Conservation (phyloP, 2,329 filamentous ascomycete species). For the Trematosphaeria pertusa region DNA sequence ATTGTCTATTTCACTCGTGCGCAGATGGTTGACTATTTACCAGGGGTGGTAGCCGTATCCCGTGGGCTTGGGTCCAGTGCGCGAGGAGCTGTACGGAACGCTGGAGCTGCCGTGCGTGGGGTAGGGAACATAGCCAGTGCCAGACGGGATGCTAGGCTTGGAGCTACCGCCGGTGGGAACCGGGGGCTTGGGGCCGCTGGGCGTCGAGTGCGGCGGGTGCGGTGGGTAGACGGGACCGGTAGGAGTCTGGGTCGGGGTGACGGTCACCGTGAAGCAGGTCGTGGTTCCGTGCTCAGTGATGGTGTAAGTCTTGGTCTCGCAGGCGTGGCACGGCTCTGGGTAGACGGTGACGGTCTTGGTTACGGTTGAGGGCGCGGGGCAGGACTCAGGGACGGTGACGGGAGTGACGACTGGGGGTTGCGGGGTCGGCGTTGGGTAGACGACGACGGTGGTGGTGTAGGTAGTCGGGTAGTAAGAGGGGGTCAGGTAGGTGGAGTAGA, state of each 20-base stretch:
- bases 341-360: constrained; percentile 27
- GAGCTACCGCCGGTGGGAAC: constrained; percentile 7
- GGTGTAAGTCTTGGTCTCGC: constrained; percentile 38
- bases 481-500: constrained; percentile 51
- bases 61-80: constrained; percentile 24
- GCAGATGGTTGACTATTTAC: no score
- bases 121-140: constrained; percentile 29
- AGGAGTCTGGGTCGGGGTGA: constrained; percentile 12
- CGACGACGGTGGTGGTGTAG: constrained; percentile 35
- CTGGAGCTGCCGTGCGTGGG: constrained; percentile 24
- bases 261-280: constrained; percentile 33
- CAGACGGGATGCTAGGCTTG: constrained; percentile 10
- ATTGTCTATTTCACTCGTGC: background rate
- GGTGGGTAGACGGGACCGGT: constrained; percentile 13
- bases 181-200: constrained; percentile 2
- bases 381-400: constrained; percentile 16
- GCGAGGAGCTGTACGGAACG: constrained; percentile 16
- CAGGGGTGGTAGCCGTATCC: constrained; percentile 10
- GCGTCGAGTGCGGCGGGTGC: constrained; percentile 1
- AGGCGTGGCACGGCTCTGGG: constrained; percentile 19
- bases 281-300: constrained; percentile 30
- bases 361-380: constrained; percentile 38
- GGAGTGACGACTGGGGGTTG: constrained; percentile 16
- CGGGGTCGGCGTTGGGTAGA: constrained; percentile 16
- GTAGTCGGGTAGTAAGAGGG: constrained; percentile 39